Base-by-base conservation (phyloP, 2,329 filamentous ascomycete species). In the Dactylellina cionopaga region DNA sequence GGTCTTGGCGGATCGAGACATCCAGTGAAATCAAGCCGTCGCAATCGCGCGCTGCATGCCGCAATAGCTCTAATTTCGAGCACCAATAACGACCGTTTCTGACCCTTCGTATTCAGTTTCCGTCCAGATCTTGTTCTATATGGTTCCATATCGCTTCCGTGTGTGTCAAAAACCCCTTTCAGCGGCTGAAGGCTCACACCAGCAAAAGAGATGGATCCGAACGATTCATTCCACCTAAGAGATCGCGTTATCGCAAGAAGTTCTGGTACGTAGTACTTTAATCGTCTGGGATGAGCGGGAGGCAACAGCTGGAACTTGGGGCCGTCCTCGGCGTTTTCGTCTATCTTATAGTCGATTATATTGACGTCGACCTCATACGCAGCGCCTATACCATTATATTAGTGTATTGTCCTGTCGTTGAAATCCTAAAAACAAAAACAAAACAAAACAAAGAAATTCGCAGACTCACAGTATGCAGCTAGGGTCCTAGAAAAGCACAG, bases 211-310 rank as follows among this genome's bases (percentile, higher is more conserved):
- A 91, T 87, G 0, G 87, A 86, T 25, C 82, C 82, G 78, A 91
- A 91, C 0, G 83, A 85, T 76, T 91, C 88, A 76, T 91, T 91
- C 79, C 90, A 91, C 39, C 89, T 85, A 58, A 91, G 79, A 7
- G 89, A 84, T 72, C 89, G 84, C 82, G 90, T 85, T n/a, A 91
- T 84, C 3, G 89, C 88, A 27, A 91, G 83, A n/a, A 91, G 80
- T 77, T 91, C 89, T 22, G 88, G 78, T 3, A 83, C 81, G 1
- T 82, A 84, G 76, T 91, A 91, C 35, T 84, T 84, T 10, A 80
- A 80, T 49, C 83, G 81, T 46, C 82, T 81, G 7, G 82, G 80
- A 49, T 83, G 82, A 17, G 83, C 82, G 1, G 88, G 87, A 17
- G 83, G 84, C 5, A 89, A 81, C 6, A 91, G 82, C 74, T 85